Conservation (phyloP, 202 grass and related monocot genomes). For the Panicum virgatum region DNA sequence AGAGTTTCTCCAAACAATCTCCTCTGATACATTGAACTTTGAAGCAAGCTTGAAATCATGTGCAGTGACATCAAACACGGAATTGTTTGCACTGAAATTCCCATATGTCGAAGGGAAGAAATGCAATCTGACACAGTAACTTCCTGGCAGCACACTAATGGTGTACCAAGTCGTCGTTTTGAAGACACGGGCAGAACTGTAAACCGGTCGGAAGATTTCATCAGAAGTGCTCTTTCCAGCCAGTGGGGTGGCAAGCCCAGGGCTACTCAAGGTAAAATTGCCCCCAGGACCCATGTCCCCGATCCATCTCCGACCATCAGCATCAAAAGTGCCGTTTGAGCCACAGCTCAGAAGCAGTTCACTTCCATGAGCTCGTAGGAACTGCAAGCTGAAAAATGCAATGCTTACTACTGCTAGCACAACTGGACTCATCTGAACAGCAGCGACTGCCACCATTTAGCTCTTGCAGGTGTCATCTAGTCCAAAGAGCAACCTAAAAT, state of each 20-base stretch:
- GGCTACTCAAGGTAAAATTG: constrained; percentile 76
- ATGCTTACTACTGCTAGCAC: constrained; percentile 48
- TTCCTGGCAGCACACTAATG: constrained; percentile 64
- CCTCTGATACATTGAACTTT: constrained; percentile 73
- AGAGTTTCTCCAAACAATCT: constrained; percentile 56
- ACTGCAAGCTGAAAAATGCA: constrained; percentile 38
- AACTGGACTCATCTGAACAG: constrained; percentile 57
- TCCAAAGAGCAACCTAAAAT: background rate
- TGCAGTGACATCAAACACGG: constrained; percentile 74
- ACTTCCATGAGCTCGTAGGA: constrained; percentile 42
- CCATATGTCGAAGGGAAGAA: constrained; percentile 66
- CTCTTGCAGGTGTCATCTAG: constrained; percentile 42
- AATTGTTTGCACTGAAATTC: constrained; percentile 58
- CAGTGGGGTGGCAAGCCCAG: constrained; percentile 52
- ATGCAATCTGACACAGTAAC: constrained; percentile 82
- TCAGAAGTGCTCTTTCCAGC: constrained; percentile 26
- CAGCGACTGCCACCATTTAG: constrained; percentile 31
- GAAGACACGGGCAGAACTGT: constrained; percentile 74
- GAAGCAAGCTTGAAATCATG: constrained; percentile 83
- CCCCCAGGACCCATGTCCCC: constrained; percentile 52
- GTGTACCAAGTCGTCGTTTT: constrained; percentile 56
- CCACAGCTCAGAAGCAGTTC: constrained; percentile 82
- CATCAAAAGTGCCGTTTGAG: constrained; percentile 56
- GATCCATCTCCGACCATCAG: constrained; percentile 71
- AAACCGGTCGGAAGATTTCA: constrained; percentile 51